Conservation (phyloP, 768 basidiomycete species). For the Baorangia bicolor region DNA sequence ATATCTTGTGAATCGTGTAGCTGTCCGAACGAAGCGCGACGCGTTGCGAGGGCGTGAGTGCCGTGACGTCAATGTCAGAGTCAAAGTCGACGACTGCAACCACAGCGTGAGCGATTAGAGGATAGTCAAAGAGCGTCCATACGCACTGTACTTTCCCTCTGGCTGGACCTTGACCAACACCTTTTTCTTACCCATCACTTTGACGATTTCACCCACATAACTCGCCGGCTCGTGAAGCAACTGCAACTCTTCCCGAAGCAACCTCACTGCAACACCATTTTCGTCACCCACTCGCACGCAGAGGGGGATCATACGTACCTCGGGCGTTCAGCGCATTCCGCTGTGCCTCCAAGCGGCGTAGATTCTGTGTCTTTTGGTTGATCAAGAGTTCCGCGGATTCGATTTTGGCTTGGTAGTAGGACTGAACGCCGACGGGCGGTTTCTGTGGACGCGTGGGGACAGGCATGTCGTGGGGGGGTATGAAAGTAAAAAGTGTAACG, state of each 20-base stretch:
- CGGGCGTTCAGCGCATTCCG: constrained; percentile 95
- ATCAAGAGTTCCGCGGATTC: constrained; percentile 90
- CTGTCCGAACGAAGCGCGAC: constrained; percentile 95
- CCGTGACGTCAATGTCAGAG: constrained; percentile 73
- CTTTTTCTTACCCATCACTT: constrained; percentile 99
- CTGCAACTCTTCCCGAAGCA: constrained; percentile 90
- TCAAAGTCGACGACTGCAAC: constrained; percentile 88
- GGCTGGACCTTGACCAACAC: constrained; percentile 98
- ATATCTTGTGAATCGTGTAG: constrained; percentile 94
- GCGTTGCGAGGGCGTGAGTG: constrained; percentile 83
- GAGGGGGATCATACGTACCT: constrained; percentile 48
- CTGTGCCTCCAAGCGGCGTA: constrained; percentile 93
- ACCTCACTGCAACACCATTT: constrained; percentile 55
- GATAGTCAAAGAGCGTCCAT: rapidly evolving
- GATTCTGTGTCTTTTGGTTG: constrained; percentile 95
- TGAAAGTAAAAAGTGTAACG: background rate
- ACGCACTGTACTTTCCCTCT: constrained; percentile 97
- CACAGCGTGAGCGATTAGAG: background rate
- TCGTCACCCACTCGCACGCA: background rate
- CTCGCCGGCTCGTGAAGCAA: constrained; percentile 92
- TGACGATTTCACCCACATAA: constrained; percentile 97
- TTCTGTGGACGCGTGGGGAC: constrained; percentile 33
- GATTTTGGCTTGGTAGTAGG: constrained; percentile 96
- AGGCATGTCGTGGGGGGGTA: constrained; percentile 34
- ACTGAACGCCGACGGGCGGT: constrained; percentile 69